Evolutionary conservation across 139 green algal genomes (phyloP), one percentile per base, ranked within the genome.

Genomic region (Asterochloris erici): DNA sequence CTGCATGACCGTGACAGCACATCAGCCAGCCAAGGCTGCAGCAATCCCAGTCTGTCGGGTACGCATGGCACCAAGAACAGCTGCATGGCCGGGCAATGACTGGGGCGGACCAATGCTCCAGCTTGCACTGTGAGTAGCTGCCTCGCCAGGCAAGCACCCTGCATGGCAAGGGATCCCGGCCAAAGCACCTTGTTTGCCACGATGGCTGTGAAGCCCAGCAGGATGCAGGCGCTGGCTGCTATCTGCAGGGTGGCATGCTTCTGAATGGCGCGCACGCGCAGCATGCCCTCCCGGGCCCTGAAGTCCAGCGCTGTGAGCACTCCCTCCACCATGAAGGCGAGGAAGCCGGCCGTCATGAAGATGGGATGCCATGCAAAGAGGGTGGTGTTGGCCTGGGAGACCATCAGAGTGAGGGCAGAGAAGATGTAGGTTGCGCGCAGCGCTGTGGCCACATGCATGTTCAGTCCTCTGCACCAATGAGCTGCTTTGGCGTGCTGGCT

Each of bases 341-440:
- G 62, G 74, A 90, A 91, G 29, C 86, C 86, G 11, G 87, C 77
- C 11, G 84, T 81, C 85, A 91, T 89, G 27, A 86, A 84, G 23
- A 86, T 63, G 16, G 88, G 88, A 60, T 91, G 88, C 88, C 88
- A 91, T 12, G 69, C 66, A 60, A 91, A 91, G 0, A 91, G 79
- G 2, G 81, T 79, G 70, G 62, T 74, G 69, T 85, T 29, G 54
- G 76, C 38, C 0, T 60, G 73, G 63, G 17, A 68, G 0, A 81
- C n/a, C 12, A 24, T 28, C 26, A 85, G 66, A 61, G 61, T 78
- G 16, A 81, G 61, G 0, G 66, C 27, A 12, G 64, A 54, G 38
- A 54, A 54, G 38, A 54, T 54, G 38, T 54, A 54, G 38, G 38
- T 54, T 54, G 38, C 38, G 38, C 38, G 38, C 38, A 54, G 38